Evolutionary conservation across 768 basidiomycete species (phyloP), one percentile per base, ranked within the genome.

Genomic region (Trametes cubensis): DNA sequence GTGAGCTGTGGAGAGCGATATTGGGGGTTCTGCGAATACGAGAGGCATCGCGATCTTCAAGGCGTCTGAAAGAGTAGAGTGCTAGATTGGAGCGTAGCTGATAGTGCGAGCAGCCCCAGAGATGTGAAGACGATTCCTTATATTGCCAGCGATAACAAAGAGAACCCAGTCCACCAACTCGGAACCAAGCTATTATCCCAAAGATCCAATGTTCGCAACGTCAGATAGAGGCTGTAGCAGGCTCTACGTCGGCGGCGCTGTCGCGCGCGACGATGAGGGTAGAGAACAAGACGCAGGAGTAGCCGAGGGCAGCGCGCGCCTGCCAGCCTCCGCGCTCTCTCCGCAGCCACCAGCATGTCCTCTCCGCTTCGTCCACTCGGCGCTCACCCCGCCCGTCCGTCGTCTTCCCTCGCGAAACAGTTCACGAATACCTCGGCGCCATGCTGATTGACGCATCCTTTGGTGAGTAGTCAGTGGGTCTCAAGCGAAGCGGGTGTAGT

Each of bases 1-100:
- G 66, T 90, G 86, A 2, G 88, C 81, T 15, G 63, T 62, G 15
- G 49, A 55, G 6, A 71, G 26, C 15, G 71, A 60, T 21, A 74
- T 62, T 10, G 67, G 65, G 11, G 71, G 68, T n/a, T 53, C 30
- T 8, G 61, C 20, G 38, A 72, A 67, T 21, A 64, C 63, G 10
- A 63, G 52, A 8, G 60, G 46, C 67, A 69, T 69, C 17, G 50
- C 38, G 39, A 17, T 21, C 7, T 21, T 14, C 21, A 11, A 26
- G 1, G 0, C 23, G 30, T 41, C 13, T 34, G 15, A 18, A n/a
- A 7, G 50, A 18, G 20, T 34, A 34, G 34, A 34, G 34, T 34
- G 34, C 10, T 34, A 6, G 17, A 17, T 34, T 15, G 13, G 52
- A 15, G 40, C 39, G 39, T 40, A 39, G 42, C 2, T 21, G 20